Conservation (phyloP, 768 basidiomycete genomes). For the Pulveroboletus sp. region DNA sequence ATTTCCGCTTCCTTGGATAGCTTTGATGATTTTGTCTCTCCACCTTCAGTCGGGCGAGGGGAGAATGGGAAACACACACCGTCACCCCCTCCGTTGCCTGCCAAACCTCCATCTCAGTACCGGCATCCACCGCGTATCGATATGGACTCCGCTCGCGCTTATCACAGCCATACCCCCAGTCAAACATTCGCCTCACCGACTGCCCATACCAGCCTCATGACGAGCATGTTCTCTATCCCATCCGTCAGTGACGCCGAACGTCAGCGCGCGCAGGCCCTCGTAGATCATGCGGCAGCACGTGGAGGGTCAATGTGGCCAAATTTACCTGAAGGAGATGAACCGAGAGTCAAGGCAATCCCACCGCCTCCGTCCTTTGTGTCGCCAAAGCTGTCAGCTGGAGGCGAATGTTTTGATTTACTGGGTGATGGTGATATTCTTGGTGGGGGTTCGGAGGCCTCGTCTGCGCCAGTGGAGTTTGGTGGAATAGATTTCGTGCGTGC, state of each 20-base stretch:
- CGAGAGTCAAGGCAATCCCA: conserved; percentile 29
- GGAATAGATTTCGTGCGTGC: neutral
- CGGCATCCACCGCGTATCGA: conserved; percentile 10
- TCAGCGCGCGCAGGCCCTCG: conserved; percentile 53
- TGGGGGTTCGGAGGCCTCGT: neutral
- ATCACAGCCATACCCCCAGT: conserved; percentile 19
- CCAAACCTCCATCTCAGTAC: conserved; percentile 26
- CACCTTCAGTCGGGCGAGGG: conserved; percentile 11
- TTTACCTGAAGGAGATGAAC: conserved; percentile 11
- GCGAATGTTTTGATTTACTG: conserved; percentile 17
- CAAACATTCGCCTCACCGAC: conserved; percentile 13
- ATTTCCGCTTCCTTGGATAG: conserved; percentile 38
- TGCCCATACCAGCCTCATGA: conserved; percentile 14
- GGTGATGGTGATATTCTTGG: conserved; percentile 8
- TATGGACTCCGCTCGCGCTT: conserved; percentile 9
- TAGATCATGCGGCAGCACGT: conserved; percentile 54
- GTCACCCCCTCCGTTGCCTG: conserved; percentile 44
- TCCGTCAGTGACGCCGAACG: conserved; percentile 44
- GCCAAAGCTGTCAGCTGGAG: neutral
- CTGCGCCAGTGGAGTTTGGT: neutral
- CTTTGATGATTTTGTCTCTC: conserved; percentile 48
- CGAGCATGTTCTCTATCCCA: conserved; percentile 4
- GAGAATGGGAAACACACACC: conserved; percentile 36
- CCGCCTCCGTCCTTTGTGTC: conserved; percentile 19
- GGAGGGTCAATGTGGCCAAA: conserved; percentile 40